Base-by-base conservation (phyloP, 345 rosid genomes). In the Adansonia digitata region DNA sequence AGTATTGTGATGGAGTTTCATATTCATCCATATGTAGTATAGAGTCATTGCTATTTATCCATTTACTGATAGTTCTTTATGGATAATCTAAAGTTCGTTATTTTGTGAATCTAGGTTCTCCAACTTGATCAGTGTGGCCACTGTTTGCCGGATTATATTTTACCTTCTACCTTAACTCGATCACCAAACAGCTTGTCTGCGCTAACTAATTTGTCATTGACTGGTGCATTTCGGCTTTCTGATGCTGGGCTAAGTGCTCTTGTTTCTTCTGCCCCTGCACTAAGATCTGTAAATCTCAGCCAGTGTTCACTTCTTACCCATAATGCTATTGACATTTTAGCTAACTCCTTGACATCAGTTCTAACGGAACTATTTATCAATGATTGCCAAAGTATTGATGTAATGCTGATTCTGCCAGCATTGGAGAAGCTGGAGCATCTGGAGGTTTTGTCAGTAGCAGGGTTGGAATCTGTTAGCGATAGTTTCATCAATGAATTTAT, bases 111-210 rank as follows among this genome's bases (percentile, higher is more conserved):
- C 75, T 88, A 92, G 98, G 92, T 94, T 77, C 85, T 94, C 73
- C 98, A 94, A 80, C 94, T 94, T 40, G 94, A 90, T 77, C 85
- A 81, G 62, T 87, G 95, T 83, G 98, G 98, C 14, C 91, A 89
- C 67, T 91, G 97, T 80, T 48, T 94, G 88, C 72, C 95, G 51
- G 98, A 94, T 84, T 85, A 85, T 72, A 27, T 68, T 37, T 29
- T 94, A 73, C 78, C 20, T 51, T 74, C 80, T 63, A 85, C 94
- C 81, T 78, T 91, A 78, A 91, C 88, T 52, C 80, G 75, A 75
- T 86, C 92, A 66, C 66, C 85, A 43, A 79, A 84, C 52, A 78
- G 86, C 84, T 85, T 92, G 83, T 90, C 88, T 34, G 57, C 75
- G 59, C 82, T 94, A 48, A 83, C 89, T 53, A 83, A 86, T 67